Percentiles rank a stretch among this genome's conserved stretches.
phyloP scores from a whole-genome alignment of 305 asterid genomes.

The Euphrasia arctica region DNA sequence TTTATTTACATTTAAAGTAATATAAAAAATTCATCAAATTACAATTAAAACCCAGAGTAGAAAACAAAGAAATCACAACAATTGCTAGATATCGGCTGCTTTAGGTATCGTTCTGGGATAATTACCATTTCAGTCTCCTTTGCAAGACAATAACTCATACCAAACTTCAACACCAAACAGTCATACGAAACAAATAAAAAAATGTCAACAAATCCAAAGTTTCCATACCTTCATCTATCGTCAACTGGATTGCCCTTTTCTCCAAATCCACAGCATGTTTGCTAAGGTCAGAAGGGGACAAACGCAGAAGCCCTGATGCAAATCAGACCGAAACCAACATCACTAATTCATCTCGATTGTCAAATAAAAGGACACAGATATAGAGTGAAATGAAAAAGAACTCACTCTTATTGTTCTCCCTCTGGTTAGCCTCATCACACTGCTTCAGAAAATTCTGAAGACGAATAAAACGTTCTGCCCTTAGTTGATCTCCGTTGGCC shows the following conservation, averaged over 20 bases:
- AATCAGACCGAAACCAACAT: constrained; percentile 24
- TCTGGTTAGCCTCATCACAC: constrained; percentile 55
- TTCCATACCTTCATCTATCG: constrained; percentile 57
- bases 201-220: background rate
- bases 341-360: background rate
- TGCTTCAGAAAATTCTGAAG: constrained; percentile 78
- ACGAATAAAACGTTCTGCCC: constrained; percentile 57
- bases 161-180: constrained; percentile 11
- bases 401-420: constrained; percentile 68
- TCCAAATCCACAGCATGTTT: constrained; percentile 81
- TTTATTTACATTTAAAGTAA: too few species aligned
- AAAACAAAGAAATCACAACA: too few species aligned
- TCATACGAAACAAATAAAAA: constrained; percentile 1
- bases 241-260: constrained; percentile 66
- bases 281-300: constrained; percentile 71
- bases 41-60: too few species aligned
- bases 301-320: constrained; percentile 61
- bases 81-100: too few species aligned
- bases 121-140: constrained; percentile 13
- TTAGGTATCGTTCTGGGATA: too few species aligned
- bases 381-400: constrained; percentile 8
- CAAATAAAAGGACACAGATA: background rate
- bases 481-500: constrained; percentile 46
- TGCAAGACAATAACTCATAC: background rate
- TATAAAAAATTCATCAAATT: too few species aligned